These are phyloP conservation scores for Candida xyloterini DNA, from an alignment of 805 yeast genomes.

Conservation along the genomic window DNA sequence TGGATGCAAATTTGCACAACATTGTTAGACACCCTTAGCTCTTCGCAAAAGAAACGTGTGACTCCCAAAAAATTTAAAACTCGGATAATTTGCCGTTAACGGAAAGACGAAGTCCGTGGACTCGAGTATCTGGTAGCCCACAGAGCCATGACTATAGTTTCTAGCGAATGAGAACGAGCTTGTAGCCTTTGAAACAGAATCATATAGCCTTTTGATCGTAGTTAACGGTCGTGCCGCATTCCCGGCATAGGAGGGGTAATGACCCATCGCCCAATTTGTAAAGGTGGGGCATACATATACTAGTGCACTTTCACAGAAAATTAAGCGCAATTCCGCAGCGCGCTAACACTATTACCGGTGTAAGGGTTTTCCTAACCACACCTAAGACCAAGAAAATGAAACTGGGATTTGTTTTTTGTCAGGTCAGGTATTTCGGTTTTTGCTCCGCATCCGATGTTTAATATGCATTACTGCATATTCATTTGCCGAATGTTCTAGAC, in stretches of 20 bases:
- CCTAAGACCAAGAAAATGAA: background rate
- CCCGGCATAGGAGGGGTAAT: conserved; percentile 3
- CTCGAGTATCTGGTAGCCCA: too few relatives aligned
- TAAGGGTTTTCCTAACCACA: background rate
- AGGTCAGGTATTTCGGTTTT: too few relatives aligned
- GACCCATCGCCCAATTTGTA: background rate
- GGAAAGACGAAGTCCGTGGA: background rate
- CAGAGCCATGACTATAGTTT: too few relatives aligned
- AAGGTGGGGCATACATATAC: conserved; percentile 7
- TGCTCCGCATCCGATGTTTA: background rate
- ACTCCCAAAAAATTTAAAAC: background rate
- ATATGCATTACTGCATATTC: background rate
- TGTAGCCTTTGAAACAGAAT: too few relatives aligned
- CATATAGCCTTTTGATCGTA: too few relatives aligned
- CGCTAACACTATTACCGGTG: background rate
- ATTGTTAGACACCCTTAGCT: background rate
- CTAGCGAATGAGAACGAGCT: too few relatives aligned
- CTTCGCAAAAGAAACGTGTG: conserved; percentile 3
- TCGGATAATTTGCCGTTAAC: background rate
- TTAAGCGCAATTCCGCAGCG: conserved; percentile 8
- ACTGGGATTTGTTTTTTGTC: too few relatives aligned
- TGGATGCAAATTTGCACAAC: background rate
- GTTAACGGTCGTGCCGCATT: too few relatives aligned
- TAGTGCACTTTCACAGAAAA: background rate
- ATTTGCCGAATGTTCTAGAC: background rate